phyloP scores from a whole-genome alignment of 2,329 filamentous ascomycete species.

The Tothia fuscella region DNA sequence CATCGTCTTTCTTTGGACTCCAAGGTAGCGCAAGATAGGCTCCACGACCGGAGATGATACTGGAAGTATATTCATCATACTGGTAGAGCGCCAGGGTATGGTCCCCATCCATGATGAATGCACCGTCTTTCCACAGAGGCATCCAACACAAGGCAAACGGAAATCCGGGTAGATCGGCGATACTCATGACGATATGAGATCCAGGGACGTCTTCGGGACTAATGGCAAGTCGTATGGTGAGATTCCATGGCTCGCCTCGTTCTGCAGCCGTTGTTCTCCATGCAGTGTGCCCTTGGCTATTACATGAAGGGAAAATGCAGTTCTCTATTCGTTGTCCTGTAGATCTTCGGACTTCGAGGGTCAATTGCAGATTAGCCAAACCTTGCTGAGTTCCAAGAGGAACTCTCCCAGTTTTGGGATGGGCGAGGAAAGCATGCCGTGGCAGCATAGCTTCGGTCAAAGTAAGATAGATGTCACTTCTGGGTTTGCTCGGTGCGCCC shows the following conservation, averaged over 20 bases:
- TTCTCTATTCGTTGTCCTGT: conserved; percentile 73
- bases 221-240: conserved; percentile 73
- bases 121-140: conserved; percentile 83
- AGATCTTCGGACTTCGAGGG: conserved; percentile 71
- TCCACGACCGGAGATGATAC: conserved; percentile 59
- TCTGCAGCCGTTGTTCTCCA: conserved; percentile 80
- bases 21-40: conserved; percentile 81
- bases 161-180: conserved; percentile 74
- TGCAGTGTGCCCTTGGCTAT: conserved; percentile 63
- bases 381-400: conserved; percentile 53
- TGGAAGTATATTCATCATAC: conserved; percentile 81
- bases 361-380: conserved; percentile 71
- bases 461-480: conserved; percentile 93
- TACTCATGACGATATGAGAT: conserved; percentile 78
- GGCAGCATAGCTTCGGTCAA: conserved; percentile 68
- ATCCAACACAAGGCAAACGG: conserved; percentile 89
- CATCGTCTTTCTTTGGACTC: conserved; percentile 61
- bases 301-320: conserved; percentile 80
- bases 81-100: conserved; percentile 77
- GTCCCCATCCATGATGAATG: conserved; percentile 75
- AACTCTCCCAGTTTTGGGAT: conserved; percentile 70
- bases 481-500: conserved; percentile 72
- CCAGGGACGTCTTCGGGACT: conserved; percentile 67
- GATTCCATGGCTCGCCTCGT: conserved; percentile 72
- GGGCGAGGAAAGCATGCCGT: conserved; percentile 49